Percentiles rank a stretch among this genome's conserved stretches.
Evolutionary conservation across 2,329 filamentous ascomycete species (phyloP).

Genomic region (Aspergillus latus): DNA sequence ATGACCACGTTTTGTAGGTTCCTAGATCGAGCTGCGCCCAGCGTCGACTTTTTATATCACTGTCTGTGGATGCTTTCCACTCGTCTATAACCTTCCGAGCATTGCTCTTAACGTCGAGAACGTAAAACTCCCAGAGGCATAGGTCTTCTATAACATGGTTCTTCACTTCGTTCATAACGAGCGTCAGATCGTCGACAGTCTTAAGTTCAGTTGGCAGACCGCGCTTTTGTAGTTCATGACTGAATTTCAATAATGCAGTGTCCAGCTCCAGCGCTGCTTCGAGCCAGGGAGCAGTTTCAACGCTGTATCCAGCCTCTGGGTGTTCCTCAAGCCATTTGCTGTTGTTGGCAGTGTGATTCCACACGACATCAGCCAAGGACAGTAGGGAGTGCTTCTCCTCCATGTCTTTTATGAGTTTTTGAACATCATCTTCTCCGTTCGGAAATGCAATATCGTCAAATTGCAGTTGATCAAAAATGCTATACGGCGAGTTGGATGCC

Average conservation of each 20-base stretch:
- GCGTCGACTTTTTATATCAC: constrained; percentile 18
- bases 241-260: constrained; percentile 66
- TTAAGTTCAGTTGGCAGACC: constrained; percentile 75
- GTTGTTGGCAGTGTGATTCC: constrained; percentile 97
- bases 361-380: constrained; percentile 91
- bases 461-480: constrained; percentile 84
- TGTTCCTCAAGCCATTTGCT: constrained; percentile 92
- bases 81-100: constrained; percentile 66
- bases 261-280: constrained; percentile 72
- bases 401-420: constrained; percentile 74
- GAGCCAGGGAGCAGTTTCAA: constrained; percentile 78
- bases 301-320: constrained; percentile 92
- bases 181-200: constrained; percentile 68
- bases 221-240: constrained; percentile 61
- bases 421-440: constrained; percentile 77
- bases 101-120: constrained; percentile 73
- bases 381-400: constrained; percentile 81
- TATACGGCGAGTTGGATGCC: constrained; percentile 93
- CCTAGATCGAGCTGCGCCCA: constrained; percentile 40
- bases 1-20: constrained; percentile 54
- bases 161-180: constrained; percentile 83
- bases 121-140: constrained; percentile 91
- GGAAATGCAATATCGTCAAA: constrained; percentile 85
- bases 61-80: constrained; percentile 59
- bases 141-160: constrained; percentile 73